A percentile compares a stretch with the other conserved stretches of the same genome.
Conservation (phyloP, 768 basidiomycete species). For the Pleurotus eryngii region DNA sequence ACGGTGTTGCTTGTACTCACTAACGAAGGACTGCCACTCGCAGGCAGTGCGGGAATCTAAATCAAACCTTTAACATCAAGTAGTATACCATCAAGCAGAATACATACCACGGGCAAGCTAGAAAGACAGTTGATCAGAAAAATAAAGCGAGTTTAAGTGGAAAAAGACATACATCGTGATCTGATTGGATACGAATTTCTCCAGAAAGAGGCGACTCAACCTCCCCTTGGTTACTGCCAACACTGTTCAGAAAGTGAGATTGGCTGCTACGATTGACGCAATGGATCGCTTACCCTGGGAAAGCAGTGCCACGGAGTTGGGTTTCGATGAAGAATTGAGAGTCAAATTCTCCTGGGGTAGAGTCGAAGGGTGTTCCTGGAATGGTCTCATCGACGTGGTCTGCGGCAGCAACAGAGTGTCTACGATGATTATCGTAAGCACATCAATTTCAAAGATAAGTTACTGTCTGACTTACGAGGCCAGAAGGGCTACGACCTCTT, state of each 20-base stretch:
- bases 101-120: constrained; percentile 16
- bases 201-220: constrained; percentile 13
- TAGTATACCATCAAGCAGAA: constrained; percentile 1
- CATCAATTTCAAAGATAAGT: background rate
- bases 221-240: constrained; percentile 18
- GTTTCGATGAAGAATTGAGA: constrained; percentile 31
- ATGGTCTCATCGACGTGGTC: constrained; percentile 19
- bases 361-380: constrained; percentile 26
- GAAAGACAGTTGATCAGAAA: background rate
- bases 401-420: constrained; percentile 17
- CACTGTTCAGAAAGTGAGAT: constrained; percentile 17
- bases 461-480: constrained; percentile 14
- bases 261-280: constrained; percentile 2
- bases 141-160: background rate
- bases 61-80: constrained; percentile 6
- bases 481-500: constrained; percentile 17
- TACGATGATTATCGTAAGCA: background rate
- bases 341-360: constrained; percentile 27
- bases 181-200: constrained; percentile 16
- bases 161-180: constrained; percentile 9
- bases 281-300: constrained; percentile 20
- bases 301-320: constrained; percentile 22
- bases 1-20: constrained; percentile 8
- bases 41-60: constrained; percentile 32
- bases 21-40: constrained; percentile 31